These are phyloP conservation scores for Fusarium tanahbumbuense DNA, from an alignment of 2,329 filamentous ascomycete genomes.

Conservation along the genomic window DNA sequence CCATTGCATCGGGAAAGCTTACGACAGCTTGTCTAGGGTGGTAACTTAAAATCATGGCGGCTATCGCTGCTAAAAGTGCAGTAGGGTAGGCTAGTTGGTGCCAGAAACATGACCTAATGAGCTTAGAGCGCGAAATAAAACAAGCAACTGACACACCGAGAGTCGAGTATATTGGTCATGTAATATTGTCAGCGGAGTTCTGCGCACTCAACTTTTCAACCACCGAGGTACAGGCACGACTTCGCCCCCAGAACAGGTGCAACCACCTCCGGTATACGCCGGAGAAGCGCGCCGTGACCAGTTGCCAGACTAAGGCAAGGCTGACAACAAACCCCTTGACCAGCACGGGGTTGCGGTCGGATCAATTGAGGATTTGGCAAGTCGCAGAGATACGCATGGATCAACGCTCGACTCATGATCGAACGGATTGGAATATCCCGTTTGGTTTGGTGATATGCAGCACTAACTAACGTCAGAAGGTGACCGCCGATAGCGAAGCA, in stretches of 20 bases:
- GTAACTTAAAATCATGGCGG: slow-evolving; percentile 28
- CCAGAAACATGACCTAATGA: background rate
- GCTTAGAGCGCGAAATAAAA: background rate
- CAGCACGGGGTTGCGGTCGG: slow-evolving; percentile 7
- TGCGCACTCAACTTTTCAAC: background rate
- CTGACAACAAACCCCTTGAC: slow-evolving; percentile 19
- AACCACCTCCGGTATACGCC: slow-evolving; percentile 25
- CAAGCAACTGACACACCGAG: rapidly evolving
- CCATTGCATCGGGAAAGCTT: slow-evolving; percentile 14
- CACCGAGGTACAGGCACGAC: background rate
- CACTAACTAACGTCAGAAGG: background rate
- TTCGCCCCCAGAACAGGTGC: slow-evolving; percentile 13
- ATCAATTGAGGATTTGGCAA: background rate
- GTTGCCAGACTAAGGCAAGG: slow-evolving; percentile 32
- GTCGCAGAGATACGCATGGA: slow-evolving; percentile 13
- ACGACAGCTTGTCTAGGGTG: slow-evolving; percentile 22
- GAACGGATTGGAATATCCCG: background rate
- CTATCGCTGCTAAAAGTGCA: slow-evolving; percentile 13
- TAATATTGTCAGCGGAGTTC: background rate
- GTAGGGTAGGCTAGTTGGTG: background rate
- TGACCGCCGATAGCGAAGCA: slow-evolving; percentile 2
- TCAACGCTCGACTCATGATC: slow-evolving; percentile 13
- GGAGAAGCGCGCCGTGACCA: slow-evolving; percentile 29
- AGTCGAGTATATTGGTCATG: background rate
- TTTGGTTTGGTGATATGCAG: background rate